phyloP scores from a whole-genome alignment of 163 green algal species.

The Scenedesmus sp. region DNA sequence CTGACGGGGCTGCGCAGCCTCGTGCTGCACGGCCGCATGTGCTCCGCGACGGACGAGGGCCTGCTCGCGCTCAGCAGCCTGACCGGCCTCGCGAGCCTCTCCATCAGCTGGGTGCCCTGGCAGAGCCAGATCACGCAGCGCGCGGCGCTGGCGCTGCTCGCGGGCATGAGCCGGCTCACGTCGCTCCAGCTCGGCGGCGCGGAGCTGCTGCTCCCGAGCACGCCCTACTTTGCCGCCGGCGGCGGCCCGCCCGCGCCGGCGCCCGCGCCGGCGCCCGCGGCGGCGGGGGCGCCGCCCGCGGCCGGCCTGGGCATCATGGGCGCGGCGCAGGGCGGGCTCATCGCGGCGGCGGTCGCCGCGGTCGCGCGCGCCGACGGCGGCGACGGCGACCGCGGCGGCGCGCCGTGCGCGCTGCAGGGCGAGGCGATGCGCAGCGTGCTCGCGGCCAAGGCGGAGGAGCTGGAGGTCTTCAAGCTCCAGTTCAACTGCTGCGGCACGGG shows the following conservation, averaged over 20 bases:
- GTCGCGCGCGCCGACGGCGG: background rate
- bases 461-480: conserved; percentile 41
- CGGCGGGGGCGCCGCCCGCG: background rate
- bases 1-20: conserved; percentile 3
- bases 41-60: conserved; percentile 20
- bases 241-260: background rate
- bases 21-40: conserved; percentile 39
- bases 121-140: conserved; percentile 43
- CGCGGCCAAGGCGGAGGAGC: background rate
- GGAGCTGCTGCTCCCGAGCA: conserved; percentile 39
- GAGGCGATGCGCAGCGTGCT: conserved; percentile 30
- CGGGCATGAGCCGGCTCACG: conserved; percentile 5
- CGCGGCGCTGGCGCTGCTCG: conserved; percentile 34
- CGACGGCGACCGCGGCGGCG: background rate
- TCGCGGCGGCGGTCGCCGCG: conserved; percentile 23
- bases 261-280: too few relatives aligned
- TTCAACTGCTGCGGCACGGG: conserved; percentile 47
- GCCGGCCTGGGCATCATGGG: background rate
- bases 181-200: conserved; percentile 32
- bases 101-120: conserved; percentile 44
- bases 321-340: background rate
- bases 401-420: background rate
- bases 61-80: conserved; percentile 27
- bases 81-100: background rate
- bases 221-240: conserved; percentile 9